These are phyloP conservation scores for Articulospora tetracladia DNA, from an alignment of 495 filamentous ascomycete species.

Conservation along the genomic window DNA sequence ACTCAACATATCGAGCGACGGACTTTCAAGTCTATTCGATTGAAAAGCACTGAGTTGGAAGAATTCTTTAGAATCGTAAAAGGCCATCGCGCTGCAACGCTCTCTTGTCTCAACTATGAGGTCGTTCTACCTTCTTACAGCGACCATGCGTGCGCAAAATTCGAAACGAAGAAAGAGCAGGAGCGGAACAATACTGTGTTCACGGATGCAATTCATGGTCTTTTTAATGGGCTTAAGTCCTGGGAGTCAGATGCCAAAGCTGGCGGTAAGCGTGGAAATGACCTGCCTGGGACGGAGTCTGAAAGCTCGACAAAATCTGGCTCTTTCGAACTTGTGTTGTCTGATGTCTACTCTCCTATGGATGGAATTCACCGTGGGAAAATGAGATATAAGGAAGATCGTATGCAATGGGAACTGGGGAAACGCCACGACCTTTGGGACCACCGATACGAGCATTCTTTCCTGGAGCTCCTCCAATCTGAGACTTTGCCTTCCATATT, in stretches of 20 bases:
- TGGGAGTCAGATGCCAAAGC: neutral
- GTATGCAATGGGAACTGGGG: neutral
- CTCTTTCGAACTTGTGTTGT: neutral
- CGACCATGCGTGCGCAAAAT: neutral
- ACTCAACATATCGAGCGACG: neutral
- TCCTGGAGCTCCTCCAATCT: neutral
- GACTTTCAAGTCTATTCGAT: neutral
- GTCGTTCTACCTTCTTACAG: neutral
- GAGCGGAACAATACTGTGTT: neutral
- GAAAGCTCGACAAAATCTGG: neutral
- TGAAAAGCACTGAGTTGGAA: neutral
- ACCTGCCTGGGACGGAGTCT: too few species aligned
- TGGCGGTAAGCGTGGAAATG: too few species aligned
- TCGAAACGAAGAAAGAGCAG: neutral
- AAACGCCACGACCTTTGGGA: neutral
- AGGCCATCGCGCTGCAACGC: neutral
- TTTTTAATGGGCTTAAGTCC: neutral
- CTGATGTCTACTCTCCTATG: neutral
- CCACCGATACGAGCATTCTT: neutral
- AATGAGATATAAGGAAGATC: neutral
- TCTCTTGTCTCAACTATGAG: neutral
- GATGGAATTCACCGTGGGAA: neutral
- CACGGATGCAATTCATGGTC: neutral
- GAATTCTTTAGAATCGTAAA: neutral
- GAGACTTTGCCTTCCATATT: neutral